Conservation (phyloP, 139 green algal genomes). For the Choricystis sp. region DNA sequence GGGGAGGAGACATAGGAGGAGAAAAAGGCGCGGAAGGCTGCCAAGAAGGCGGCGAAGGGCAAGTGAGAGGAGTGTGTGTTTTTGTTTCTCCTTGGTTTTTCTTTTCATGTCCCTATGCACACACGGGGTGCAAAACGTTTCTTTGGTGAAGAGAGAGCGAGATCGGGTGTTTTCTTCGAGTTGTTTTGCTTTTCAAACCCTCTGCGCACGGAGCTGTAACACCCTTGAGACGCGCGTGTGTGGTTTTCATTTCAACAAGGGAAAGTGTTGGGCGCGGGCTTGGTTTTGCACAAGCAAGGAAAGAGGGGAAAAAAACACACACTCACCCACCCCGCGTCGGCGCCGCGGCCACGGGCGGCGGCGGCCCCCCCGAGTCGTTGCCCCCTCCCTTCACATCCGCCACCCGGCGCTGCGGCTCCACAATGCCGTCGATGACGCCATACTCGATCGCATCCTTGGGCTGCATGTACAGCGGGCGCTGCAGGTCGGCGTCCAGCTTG, state of each 20-base stretch:
- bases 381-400: too few species aligned
- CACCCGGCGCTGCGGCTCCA: constrained; percentile 34
- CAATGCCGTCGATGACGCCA: constrained; percentile 77
- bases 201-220: too few species aligned
- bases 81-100: background rate
- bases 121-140: too few species aligned
- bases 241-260: too few species aligned
- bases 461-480: constrained; percentile 92
- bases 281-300: too few species aligned
- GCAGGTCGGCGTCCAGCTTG: constrained; percentile 90
- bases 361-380: too few species aligned
- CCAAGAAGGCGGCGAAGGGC: constrained; percentile 32
- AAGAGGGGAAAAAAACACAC: too few species aligned
- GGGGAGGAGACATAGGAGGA: constrained; percentile 4
- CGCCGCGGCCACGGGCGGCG: too few species aligned
- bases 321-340: too few species aligned
- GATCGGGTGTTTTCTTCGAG: background rate
- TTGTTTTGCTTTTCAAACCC: background rate
- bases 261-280: too few species aligned
- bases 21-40: constrained; percentile 1
- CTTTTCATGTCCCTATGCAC: too few species aligned
- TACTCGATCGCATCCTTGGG: constrained; percentile 78
- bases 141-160: constrained; percentile 2
- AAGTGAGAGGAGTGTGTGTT: constrained; percentile 18
- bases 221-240: too few species aligned